Base-by-base conservation (phyloP, 352 stramenopile species). In the Phytophthora meadii region DNA sequence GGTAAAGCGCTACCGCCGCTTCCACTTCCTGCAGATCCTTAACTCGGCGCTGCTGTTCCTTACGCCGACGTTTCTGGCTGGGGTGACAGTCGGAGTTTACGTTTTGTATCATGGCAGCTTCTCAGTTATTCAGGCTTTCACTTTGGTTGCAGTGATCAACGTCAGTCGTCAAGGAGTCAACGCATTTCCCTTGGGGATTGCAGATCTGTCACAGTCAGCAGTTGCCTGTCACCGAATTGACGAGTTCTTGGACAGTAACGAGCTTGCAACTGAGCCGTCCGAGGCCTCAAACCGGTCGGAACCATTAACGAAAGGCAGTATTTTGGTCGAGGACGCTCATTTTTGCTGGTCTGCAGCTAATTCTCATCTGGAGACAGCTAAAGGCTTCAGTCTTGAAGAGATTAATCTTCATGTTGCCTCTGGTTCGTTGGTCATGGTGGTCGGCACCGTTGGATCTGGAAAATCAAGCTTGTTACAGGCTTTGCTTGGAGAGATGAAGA, bases 41-140 rank as follows among this genome's bases (percentile, higher is more conserved):
- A 92, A 90, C 74, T 82, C 76, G 22, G 72, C 76, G 36, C 44
- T 87, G 63, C 57, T 88, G 3, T 83, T 88, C 39, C 70, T 88
- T 22, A 82, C 70, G n/a, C 70, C 78, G 1, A 72, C 76, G 12
- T 68, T 87, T 28, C 52, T 88, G 7, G 68, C 64, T 10, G 76
- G 69, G 0, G 60, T 84, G 19, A 80, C 71, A 5, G 39, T 87
- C 11, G 76, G 65, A 8, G 71, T 88, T 2, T 82, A 79, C 59
- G 54, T 90, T n/a, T 39, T 68, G 2, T 63, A 77, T 3, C 54
- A 74, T 30, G 76, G 67, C 15, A 62, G 47, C 4, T 59, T 88
- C 25, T 76, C 74, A 0, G 77, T 88, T 11, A 84, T 80, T 14
- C 74, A 84, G 22, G 72, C 72, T 2, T 88, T 70, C 55, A 79